Evolutionary conservation across 192 early-diverging fungal genomes (phyloP).

Genomic region (Mycoemilia scoparia): DNA sequence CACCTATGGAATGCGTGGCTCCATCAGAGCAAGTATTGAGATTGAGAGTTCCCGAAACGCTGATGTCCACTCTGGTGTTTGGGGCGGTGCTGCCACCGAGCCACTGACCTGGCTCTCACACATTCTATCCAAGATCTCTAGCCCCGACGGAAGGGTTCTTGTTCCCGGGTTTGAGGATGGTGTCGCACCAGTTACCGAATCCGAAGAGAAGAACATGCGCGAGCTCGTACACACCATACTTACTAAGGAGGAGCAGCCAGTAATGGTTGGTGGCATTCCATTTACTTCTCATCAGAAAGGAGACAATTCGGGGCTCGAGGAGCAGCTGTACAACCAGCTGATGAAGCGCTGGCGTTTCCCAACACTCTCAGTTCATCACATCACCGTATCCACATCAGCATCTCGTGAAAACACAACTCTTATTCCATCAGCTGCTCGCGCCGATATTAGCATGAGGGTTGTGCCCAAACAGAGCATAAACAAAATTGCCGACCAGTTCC

Average conservation of each 20-base stretch:
- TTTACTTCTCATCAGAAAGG: too few species aligned
- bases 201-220: constrained; percentile 37
- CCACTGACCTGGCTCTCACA: constrained; percentile 51
- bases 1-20: constrained; percentile 62
- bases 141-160: constrained; percentile 33
- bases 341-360: constrained; percentile 61
- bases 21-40: constrained; percentile 42
- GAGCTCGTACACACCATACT: constrained; percentile 13
- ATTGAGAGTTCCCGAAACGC: constrained; percentile 24
- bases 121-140: constrained; percentile 34
- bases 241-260: constrained; percentile 12
- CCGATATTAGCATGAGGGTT: constrained; percentile 51
- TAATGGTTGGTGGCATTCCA: constrained; percentile 11
- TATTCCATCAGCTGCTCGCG: constrained; percentile 47
- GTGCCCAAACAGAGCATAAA: constrained; percentile 53
- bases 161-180: constrained; percentile 53
- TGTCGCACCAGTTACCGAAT: constrained; percentile 31
- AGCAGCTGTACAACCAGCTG: constrained; percentile 31
- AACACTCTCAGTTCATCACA: constrained; percentile 52
- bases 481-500: constrained; percentile 40
- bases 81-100: constrained; percentile 54
- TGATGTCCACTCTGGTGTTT: constrained; percentile 61
- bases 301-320: constrained; percentile 3
- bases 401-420: constrained; percentile 44
- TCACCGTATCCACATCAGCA: constrained; percentile 44